phyloP scores from a whole-genome alignment of 208 protist genomes.

The Lotmaria passim region DNA sequence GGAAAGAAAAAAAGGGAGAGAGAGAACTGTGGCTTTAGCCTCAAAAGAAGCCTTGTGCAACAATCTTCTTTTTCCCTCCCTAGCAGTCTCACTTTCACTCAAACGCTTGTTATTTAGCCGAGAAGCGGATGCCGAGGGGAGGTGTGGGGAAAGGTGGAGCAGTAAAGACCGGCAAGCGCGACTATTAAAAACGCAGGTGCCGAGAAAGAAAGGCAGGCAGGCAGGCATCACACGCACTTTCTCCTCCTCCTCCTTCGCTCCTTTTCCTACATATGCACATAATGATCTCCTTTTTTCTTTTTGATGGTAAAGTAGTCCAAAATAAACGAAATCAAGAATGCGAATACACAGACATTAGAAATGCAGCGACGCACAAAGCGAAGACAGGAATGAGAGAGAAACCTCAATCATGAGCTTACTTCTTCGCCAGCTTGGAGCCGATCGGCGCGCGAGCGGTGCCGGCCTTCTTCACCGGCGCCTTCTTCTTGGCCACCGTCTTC shows the following conservation, averaged over 20 bases:
- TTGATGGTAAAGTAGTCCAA: background rate
- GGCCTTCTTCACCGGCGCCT: slow-evolving; percentile 43
- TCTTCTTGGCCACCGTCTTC: slow-evolving; percentile 59
- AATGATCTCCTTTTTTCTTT: background rate
- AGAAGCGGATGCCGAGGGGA: too few species aligned
- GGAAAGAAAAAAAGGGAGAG: too few species aligned
- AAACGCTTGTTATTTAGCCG: too few species aligned
- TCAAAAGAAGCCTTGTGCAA: too few species aligned
- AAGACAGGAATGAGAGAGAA: slow-evolving; percentile 1
- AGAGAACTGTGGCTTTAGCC: too few species aligned
- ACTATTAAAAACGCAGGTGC: too few species aligned
- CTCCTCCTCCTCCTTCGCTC: background rate
- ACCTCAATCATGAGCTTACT: slow-evolving; percentile 31
- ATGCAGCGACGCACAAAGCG: background rate
- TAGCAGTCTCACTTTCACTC: too few species aligned
- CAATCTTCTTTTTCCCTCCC: too few species aligned
- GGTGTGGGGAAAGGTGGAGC: too few species aligned
- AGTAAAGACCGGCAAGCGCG: too few species aligned
- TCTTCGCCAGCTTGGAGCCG: slow-evolving; percentile 78
- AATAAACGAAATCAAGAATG: slow-evolving; percentile 19
- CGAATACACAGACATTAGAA: slow-evolving; percentile 8
- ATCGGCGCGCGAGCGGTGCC: slow-evolving; percentile 48
- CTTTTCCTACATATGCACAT: background rate
- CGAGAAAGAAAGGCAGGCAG: too few species aligned
- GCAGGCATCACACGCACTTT: background rate